A percentile compares a stretch with the other conserved stretches of the same genome.
Evolutionary conservation across 768 basidiomycete species (phyloP).

Genomic region (Termitomyces sp.): DNA sequence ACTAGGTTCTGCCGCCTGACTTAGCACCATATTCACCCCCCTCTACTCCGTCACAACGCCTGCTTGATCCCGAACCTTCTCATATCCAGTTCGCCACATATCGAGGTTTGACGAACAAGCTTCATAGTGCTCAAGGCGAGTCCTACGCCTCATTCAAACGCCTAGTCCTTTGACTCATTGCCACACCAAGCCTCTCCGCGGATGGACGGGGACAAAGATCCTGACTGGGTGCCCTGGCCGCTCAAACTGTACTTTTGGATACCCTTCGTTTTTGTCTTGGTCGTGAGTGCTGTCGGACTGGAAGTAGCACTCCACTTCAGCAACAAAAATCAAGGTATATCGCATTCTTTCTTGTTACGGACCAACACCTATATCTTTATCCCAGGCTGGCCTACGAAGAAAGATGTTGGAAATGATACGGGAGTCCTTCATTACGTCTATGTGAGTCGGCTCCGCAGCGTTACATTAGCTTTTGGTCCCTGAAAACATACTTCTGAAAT

Average conservation of each 20-base stretch:
- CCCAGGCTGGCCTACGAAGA: constrained; percentile 38
- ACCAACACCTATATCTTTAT: not conserved
- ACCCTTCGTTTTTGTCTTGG: constrained; percentile 31
- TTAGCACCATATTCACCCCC: constrained; percentile 10
- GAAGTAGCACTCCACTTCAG: constrained; percentile 43
- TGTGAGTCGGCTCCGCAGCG: constrained; percentile 24
- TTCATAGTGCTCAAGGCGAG: not conserved
- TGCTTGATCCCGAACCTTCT: constrained; percentile 10
- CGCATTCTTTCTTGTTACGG: not conserved
- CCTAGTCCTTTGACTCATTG: not conserved
- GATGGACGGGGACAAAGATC: not conserved
- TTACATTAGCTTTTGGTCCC: not conserved
- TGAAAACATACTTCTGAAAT: not conserved
- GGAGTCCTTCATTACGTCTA: constrained; percentile 48
- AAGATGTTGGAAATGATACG: constrained; percentile 23
- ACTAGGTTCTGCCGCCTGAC: constrained; percentile 3
- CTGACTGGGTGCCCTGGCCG: constrained; percentile 36
- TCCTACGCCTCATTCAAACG: not conserved
- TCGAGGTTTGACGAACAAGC: not conserved
- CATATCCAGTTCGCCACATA: constrained; percentile 20
- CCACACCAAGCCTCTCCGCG: not conserved
- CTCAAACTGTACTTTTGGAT: constrained; percentile 42
- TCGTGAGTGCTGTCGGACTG: constrained; percentile 33
- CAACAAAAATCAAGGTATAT: constrained; percentile 37
- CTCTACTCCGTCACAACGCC: constrained; percentile 10